These are phyloP conservation scores for Oryza brachyantha DNA, from an alignment of 176 grass and related monocot genomes.

Conservation along the genomic window DNA sequence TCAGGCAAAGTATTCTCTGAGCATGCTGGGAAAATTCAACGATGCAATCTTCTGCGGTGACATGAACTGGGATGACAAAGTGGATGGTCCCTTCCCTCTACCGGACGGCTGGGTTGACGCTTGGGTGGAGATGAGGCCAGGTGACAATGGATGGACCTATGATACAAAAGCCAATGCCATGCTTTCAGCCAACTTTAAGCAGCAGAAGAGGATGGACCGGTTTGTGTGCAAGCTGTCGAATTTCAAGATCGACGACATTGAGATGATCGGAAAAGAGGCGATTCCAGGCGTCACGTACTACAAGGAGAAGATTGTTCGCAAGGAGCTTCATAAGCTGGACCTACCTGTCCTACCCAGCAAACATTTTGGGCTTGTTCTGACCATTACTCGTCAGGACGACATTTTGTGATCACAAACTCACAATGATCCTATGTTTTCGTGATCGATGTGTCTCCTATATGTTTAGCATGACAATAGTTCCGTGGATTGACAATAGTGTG, in stretches of 20 bases:
- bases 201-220: slow-evolving; percentile 71
- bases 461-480: neutral
- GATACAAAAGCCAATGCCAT: slow-evolving; percentile 72
- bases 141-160: slow-evolving; percentile 75
- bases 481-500: neutral
- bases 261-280: slow-evolving; percentile 75
- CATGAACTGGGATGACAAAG: slow-evolving; percentile 96
- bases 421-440: neutral
- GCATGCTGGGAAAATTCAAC: slow-evolving; percentile 30
- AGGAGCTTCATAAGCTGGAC: slow-evolving; percentile 39
- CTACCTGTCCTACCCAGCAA: slow-evolving; percentile 82
- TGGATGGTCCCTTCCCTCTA: slow-evolving; percentile 64
- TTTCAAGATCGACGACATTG: slow-evolving; percentile 61
- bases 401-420: neutral
- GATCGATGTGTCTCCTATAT: neutral
- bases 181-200: slow-evolving; percentile 59
- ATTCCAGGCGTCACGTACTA: slow-evolving; percentile 57
- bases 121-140: slow-evolving; percentile 64
- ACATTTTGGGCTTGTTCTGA: slow-evolving; percentile 79
- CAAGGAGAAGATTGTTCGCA: slow-evolving; percentile 70
- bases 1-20: slow-evolving; percentile 62
- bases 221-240: slow-evolving; percentile 57
- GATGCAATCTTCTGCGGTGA: slow-evolving; percentile 77
- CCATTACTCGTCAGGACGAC: slow-evolving; percentile 13
- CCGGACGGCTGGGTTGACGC: slow-evolving; percentile 62